Percentiles rank a stretch among this genome's conserved stretches.
Conservation (phyloP, 2,329 filamentous ascomycete genomes). For the Metarhizium anisopliae region DNA sequence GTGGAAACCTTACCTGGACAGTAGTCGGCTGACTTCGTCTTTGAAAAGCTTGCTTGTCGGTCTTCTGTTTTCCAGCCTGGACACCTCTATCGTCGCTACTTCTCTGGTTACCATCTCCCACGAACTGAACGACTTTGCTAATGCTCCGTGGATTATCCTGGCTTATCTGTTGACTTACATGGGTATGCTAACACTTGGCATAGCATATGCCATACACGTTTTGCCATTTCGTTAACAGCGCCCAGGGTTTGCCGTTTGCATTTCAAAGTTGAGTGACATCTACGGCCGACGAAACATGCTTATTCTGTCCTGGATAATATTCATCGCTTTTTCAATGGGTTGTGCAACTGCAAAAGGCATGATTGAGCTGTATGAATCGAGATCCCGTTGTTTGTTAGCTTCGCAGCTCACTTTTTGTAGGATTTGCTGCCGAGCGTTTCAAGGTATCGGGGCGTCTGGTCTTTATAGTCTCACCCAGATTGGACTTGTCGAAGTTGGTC, state of each 20-base stretch:
- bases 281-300: constrained; percentile 45
- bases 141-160: constrained; percentile 46
- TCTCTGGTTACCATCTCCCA: constrained; percentile 47
- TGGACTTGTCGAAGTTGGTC: constrained; percentile 46
- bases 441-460: constrained; percentile 52
- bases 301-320: constrained; percentile 42
- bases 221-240: constrained; percentile 6
- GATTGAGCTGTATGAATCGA: constrained; percentile 36
- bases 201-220: not conserved
- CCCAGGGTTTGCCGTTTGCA: constrained; percentile 45
- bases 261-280: constrained; percentile 51
- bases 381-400: not conserved
- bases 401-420: constrained; percentile 25
- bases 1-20: no score
- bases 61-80: constrained; percentile 47
- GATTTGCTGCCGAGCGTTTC: constrained; percentile 49
- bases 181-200: constrained; percentile 22
- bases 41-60: constrained; percentile 36
- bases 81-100: constrained; percentile 50
- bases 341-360: constrained; percentile 42
- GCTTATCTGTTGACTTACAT: constrained; percentile 50
- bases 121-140: constrained; percentile 40
- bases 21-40: not conserved
- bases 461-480: constrained; percentile 53
- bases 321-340: constrained; percentile 45